These are phyloP conservation scores for Puccinia hordei DNA, from an alignment of 1,284 basidiomycete genomes.

Conservation along the genomic window DNA sequence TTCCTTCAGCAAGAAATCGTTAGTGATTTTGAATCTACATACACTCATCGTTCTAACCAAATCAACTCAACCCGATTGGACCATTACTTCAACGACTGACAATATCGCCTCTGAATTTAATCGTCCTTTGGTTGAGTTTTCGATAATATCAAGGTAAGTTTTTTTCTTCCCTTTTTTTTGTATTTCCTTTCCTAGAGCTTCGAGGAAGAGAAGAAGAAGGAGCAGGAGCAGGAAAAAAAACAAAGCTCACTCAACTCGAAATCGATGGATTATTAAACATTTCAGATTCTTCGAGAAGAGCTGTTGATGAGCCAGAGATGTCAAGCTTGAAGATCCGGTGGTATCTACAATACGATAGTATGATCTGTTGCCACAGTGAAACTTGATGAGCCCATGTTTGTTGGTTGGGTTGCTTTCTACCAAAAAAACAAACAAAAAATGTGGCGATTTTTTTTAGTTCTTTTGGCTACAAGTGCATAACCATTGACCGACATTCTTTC, in stretches of 20 bases:
- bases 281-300: background rate
- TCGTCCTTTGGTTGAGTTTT: background rate
- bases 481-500: too few species aligned
- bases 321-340: constrained; percentile 23
- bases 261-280: constrained; percentile 32
- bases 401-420: constrained; percentile 44
- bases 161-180: too few species aligned
- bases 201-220: background rate
- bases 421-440: background rate
- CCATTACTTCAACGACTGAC: constrained; percentile 28
- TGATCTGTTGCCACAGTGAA: constrained; percentile 42
- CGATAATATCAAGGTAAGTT: too few species aligned
- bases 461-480: too few species aligned
- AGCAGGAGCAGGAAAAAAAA: too few species aligned
- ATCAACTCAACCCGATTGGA: constrained; percentile 19
- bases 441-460: background rate
- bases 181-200: too few species aligned
- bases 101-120: constrained; percentile 21
- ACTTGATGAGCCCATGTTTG: constrained; percentile 48
- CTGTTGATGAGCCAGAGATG: background rate
- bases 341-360: constrained; percentile 42
- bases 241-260: constrained; percentile 18
- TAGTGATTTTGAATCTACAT: background rate
- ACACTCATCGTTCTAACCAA: background rate
- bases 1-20: background rate